Evolutionary conservation across 2,329 filamentous ascomycete genomes (phyloP), one percentile per base, ranked within the genome.

Genomic region (Pyrenochaeta sp.): DNA sequence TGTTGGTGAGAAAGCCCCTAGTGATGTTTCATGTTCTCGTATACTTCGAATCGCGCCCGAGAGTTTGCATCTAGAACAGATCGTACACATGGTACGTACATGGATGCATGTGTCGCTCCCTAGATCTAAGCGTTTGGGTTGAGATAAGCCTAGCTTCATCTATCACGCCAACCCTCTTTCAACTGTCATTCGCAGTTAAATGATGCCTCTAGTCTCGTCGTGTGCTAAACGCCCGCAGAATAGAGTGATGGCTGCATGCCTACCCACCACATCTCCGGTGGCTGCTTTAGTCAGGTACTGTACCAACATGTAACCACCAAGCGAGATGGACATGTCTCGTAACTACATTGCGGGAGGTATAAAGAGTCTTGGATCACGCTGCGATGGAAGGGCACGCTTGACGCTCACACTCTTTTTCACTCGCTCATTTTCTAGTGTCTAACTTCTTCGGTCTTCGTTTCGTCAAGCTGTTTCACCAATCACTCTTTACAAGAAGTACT

Each of bases 381-480:
- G 55, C 12, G 37, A 42, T 61, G 40, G 54, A 61, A 60, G 39
- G 62, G 40, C 61, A 74, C 68, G 72, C 70, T 74, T 69, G 71
- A 73, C 62, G 72, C 70, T 70, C 59, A 68, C 64, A 57, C 55
- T 66, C 61, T 53, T 62, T 65, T 56, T 45, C 43, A 63, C 45
- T 61, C 67, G 51, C 63, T 70, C 61, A 60, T 71, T 62, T 65
- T 27, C 53, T 19, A 45, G 49, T 59, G 55, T 52, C 67, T 63
- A 49, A 53, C 49, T 61, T 61, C n/a, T 66, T 61, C 48, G 46
- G 55, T 47, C 46, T 64, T 58, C 52, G 56, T 55, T 59, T 65
- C 57, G 52, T 58, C 60, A 54, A 64, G 61, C 50, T 47, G 19
- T 54, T 66, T 56, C 40, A 57, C 56, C 57, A 48, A 37, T 57